Conservation (phyloP, 768 basidiomycete species). For the Roridomyces roridus region DNA sequence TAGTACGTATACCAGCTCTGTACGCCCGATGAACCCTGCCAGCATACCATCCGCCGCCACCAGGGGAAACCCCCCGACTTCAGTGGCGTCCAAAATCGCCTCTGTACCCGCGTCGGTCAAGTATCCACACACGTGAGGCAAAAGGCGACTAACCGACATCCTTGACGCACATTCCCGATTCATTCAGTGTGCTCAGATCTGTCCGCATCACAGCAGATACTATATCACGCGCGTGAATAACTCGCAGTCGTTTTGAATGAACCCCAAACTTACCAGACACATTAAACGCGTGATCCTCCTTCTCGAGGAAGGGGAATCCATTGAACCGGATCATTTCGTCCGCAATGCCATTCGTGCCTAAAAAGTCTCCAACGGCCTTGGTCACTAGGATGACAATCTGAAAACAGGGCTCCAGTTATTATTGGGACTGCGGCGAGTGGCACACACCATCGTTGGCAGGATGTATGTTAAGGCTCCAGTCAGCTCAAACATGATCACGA, state of each 20-base stretch:
- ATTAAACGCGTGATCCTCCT: constrained; percentile 92
- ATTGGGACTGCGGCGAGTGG: no score
- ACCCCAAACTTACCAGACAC: constrained; percentile 71
- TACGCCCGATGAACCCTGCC: constrained; percentile 87
- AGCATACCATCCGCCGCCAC: constrained; percentile 73
- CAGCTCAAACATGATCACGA: constrained; percentile 99
- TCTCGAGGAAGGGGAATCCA: constrained; percentile 96
- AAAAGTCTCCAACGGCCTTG: constrained; percentile 94
- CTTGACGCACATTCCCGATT: constrained; percentile 75
- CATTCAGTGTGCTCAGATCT: constrained; percentile 75
- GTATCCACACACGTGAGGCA: neutral
- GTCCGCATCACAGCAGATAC: constrained; percentile 92
- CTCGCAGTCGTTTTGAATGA: constrained; percentile 11
- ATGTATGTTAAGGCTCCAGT: constrained; percentile 98
- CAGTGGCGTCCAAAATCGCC: constrained; percentile 68
- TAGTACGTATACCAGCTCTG: constrained; percentile 85
- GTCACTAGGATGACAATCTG: constrained; percentile 97
- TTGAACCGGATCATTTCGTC: constrained; percentile 98
- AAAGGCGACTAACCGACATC: constrained; percentile 71
- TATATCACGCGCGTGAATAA: constrained; percentile 34
- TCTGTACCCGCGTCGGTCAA: constrained; percentile 50
- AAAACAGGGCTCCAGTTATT: neutral
- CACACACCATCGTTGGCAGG: constrained; percentile 92
- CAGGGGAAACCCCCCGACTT: constrained; percentile 93
- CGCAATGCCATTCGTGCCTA: constrained; percentile 93